Percentiles rank a stretch among this genome's conserved stretches.
These are phyloP conservation scores for Trichoderma breve DNA, from an alignment of 2,329 filamentous ascomycete species.

Conservation along the genomic window DNA sequence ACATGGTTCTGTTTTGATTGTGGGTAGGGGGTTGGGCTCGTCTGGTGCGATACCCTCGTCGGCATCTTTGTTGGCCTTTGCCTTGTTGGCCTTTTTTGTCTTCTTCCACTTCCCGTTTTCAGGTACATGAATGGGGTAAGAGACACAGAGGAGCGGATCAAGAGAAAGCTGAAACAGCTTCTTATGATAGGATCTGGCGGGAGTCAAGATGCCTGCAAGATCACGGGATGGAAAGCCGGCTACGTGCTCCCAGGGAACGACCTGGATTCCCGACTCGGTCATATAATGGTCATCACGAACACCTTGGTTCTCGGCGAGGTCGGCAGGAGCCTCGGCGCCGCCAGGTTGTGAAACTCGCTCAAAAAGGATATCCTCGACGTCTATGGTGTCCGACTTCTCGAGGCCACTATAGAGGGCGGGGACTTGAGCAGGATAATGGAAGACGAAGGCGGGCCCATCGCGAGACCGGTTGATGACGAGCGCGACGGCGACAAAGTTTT, in stretches of 20 bases:
- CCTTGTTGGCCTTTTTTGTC: conserved; percentile 51
- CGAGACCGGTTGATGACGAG: conserved; percentile 72
- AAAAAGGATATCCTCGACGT: conserved; percentile 53
- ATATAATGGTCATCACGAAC: conserved; percentile 56
- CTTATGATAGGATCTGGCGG: conserved; percentile 74
- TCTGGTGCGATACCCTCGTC: conserved; percentile 32
- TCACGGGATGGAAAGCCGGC: conserved; percentile 73
- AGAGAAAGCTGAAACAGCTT: conserved; percentile 77
- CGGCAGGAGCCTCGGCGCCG: conserved; percentile 33
- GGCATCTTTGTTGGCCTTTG: conserved; percentile 36
- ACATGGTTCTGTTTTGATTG: not conserved
- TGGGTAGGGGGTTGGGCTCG: conserved; percentile 24
- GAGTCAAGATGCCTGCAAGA: conserved; percentile 76
- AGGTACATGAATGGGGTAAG: conserved; percentile 78
- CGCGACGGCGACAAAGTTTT: conserved; percentile 66
- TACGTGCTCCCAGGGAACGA: conserved; percentile 69
- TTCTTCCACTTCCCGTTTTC: conserved; percentile 77
- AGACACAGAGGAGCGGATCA: conserved; percentile 76
- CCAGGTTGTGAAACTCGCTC: conserved; percentile 45
- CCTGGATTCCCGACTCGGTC: conserved; percentile 54
- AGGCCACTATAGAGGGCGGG: conserved; percentile 37
- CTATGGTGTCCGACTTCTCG: conserved; percentile 34
- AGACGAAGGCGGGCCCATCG: conserved; percentile 78
- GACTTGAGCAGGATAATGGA: conserved; percentile 76
- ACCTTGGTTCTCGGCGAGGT: conserved; percentile 45